Conservation (phyloP, 2,329 filamentous ascomycete genomes). For the Immersiporthe knoxdaviesiana region DNA sequence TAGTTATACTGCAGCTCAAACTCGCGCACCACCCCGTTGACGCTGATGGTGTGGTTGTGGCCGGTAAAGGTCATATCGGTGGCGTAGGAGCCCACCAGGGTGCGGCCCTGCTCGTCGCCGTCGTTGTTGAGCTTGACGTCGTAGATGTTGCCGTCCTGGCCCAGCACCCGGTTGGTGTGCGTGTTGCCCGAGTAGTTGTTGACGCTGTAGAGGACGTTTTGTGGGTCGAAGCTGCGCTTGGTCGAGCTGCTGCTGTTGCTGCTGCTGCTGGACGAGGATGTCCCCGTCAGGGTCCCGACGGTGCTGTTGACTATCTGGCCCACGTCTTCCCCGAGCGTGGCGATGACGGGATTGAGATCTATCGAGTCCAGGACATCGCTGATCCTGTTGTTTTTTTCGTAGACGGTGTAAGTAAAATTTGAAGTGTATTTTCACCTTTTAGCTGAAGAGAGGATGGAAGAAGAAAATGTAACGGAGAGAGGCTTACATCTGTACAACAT, state of each 20-base stretch:
- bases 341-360: constrained; percentile 63
- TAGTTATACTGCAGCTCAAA: constrained; percentile 59
- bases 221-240: constrained; percentile 32
- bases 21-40: constrained; percentile 48
- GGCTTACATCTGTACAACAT: constrained; percentile 56
- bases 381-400: constrained; percentile 37
- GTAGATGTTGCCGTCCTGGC: constrained; percentile 57
- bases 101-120: constrained; percentile 48
- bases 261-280: constrained; percentile 29
- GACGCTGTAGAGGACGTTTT: constrained; percentile 54
- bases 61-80: constrained; percentile 59
- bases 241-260: constrained; percentile 21
- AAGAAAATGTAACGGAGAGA: too few relatives aligned
- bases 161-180: constrained; percentile 60
- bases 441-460: neutral
- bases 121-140: constrained; percentile 59
- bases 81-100: constrained; percentile 53
- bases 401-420: neutral
- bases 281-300: constrained; percentile 34
- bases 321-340: constrained; percentile 55
- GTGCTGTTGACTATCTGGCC: constrained; percentile 51
- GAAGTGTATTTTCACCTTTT: neutral
- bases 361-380: constrained; percentile 60
- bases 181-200: constrained; percentile 61
- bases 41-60: constrained; percentile 50